Evolutionary conservation across 257 asterid genomes (phyloP), one percentile per base, ranked within the genome.

Genomic region (Ocimum tenuiflorum): DNA sequence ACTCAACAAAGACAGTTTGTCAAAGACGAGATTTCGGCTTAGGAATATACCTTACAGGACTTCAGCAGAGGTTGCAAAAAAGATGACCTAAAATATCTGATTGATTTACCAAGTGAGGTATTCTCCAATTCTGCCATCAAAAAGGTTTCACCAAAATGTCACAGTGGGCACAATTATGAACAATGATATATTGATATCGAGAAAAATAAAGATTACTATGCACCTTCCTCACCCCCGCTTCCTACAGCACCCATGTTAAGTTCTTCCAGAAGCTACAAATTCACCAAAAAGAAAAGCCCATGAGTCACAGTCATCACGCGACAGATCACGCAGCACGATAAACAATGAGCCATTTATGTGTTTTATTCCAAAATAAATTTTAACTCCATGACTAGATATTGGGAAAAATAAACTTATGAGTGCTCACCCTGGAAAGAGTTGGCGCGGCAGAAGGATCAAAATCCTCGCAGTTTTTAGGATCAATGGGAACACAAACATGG

Each of bases 401-500:
- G 36, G 65, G 53, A 56, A 53, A 39, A 9, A 49, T 39, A 45
- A 38, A 46, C 42, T 17, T 20, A 33, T 23, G 6, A 35, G 42
- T 56, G 27, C 75, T 58, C 78, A 91, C 98, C 88, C 52, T 54
- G 19, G 98, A 79, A 83, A 91, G 98, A 31, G 95, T 88, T 60
- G 98, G 98, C 45, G 77, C 96, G 66, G 74, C 70, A 54, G 82
- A 69, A 56, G 98, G 98, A 83, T 91, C 95, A 75, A 91, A 87
- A 38, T 86, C 87, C 62, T 89, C 96, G 56, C 96, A 91, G 56
- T 69, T 78, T 13, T 82, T 81, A 8, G 98, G 96, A 77, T 87
- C 95, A 68, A 91, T 83, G 22, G 98, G 98, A 62, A 91, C 84
- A 81, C 96, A 91, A 73, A 91, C 94, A 45, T 81, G 95, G 63